A percentile compares a stretch with the other conserved stretches of the same genome.
Evolutionary conservation across 352 stramenopile species (phyloP).

Genomic region (Phytophthora meadii): DNA sequence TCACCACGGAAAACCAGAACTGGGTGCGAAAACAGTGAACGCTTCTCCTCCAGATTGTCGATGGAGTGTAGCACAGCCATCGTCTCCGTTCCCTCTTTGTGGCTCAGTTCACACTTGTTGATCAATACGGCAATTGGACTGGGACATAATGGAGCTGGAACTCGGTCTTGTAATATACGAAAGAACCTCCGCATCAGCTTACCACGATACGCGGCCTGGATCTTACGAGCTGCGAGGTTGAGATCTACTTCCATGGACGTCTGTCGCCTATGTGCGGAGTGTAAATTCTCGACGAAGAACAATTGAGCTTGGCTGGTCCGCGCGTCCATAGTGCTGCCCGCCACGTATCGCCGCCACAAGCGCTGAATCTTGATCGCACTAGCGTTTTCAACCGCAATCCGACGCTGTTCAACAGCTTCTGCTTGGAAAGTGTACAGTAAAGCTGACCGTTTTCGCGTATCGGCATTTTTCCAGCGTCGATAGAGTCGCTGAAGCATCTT

Average conservation of each 20-base stretch:
- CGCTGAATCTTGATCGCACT: conserved; percentile 48
- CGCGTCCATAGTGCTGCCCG: conserved; percentile 8
- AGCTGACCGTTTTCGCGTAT: conserved; percentile 6
- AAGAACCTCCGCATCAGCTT: conserved; percentile 54
- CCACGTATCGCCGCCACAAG: conserved; percentile 44
- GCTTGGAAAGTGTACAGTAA: conserved; percentile 14
- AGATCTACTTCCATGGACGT: conserved; percentile 24
- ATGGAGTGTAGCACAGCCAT: conserved; percentile 33
- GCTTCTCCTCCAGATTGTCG: conserved; percentile 44
- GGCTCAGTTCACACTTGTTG: conserved; percentile 26
- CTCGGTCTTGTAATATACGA: conserved; percentile 33
- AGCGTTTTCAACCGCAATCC: conserved; percentile 13
- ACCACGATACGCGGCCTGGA: conserved; percentile 64
- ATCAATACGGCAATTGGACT: conserved; percentile 49
- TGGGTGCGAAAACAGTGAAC: conserved; percentile 57
- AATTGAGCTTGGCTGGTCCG: conserved; percentile 35
- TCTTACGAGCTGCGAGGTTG: conserved; percentile 48
- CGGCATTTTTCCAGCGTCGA: conserved; percentile 27
- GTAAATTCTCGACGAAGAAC: conserved; percentile 52
- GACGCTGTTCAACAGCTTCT: conserved; percentile 16
- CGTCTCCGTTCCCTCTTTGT: conserved; percentile 34
- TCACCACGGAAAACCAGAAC: conserved; percentile 43
- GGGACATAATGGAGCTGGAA: conserved; percentile 19
- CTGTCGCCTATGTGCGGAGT: conserved; percentile 41
- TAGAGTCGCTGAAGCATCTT: conserved; percentile 54